Conservation (phyloP, 768 basidiomycete species). For the Leccinum variicolor region DNA sequence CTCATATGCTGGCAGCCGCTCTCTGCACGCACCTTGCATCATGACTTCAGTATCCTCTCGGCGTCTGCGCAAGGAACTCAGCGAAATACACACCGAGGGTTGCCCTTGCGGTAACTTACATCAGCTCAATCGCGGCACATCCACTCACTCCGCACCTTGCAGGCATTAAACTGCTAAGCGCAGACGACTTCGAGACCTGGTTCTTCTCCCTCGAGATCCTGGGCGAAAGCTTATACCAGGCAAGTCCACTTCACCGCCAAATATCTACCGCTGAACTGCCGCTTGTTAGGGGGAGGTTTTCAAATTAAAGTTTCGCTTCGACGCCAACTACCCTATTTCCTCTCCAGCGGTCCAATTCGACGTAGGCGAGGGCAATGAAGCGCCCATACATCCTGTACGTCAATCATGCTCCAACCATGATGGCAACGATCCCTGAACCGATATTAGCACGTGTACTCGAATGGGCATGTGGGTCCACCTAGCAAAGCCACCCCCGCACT, state of each 20-base stretch:
- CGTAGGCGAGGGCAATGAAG: slow-evolving; percentile 54
- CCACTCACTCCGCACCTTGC: slow-evolving; percentile 2
- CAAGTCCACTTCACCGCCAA: slow-evolving; percentile 22
- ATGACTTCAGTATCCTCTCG: slow-evolving; percentile 65
- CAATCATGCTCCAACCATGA: neutral
- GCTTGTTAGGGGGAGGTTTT: slow-evolving; percentile 66
- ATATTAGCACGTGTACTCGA: slow-evolving; percentile 78
- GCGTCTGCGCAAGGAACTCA: slow-evolving; percentile 69
- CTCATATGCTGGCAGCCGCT: neutral
- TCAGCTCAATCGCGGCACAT: neutral
- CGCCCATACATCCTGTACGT: slow-evolving; percentile 80
- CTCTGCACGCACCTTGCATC: slow-evolving; percentile 14
- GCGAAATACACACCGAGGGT: slow-evolving; percentile 62
- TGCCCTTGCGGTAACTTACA: slow-evolving; percentile 56
- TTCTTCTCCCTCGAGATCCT: slow-evolving; percentile 76
- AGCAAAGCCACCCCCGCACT: slow-evolving; percentile 3
- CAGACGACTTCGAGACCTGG: slow-evolving; percentile 80
- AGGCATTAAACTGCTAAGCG: slow-evolving; percentile 73
- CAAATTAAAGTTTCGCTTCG: slow-evolving; percentile 80
- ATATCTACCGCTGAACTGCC: slow-evolving; percentile 1
- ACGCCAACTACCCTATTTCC: slow-evolving; percentile 78
- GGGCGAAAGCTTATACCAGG: slow-evolving; percentile 79
- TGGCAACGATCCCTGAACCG: slow-evolving; percentile 9
- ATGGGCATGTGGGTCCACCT: slow-evolving; percentile 63
- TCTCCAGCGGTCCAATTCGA: slow-evolving; percentile 87